A percentile compares a stretch with the other conserved stretches of the same genome.
phyloP scores from a whole-genome alignment of 2,329 filamentous ascomycete species.

The Trichoderma sp. region DNA sequence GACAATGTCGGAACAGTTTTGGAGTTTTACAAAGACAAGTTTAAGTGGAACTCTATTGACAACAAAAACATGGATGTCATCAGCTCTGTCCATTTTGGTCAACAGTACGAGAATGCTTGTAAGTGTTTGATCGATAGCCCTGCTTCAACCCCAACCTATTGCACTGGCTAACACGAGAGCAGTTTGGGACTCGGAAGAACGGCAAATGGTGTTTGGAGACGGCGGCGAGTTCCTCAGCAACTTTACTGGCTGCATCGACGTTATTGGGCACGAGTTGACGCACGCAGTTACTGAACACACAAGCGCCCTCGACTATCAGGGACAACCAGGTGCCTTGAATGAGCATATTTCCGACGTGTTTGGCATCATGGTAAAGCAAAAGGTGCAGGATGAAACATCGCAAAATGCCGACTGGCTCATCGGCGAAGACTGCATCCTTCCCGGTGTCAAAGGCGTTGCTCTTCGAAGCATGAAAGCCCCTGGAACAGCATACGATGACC shows the following conservation, averaged over 20 bases:
- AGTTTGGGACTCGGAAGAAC: conserved; percentile 49
- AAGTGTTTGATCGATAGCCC: conserved; percentile 23
- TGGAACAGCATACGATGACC: conserved; percentile 52
- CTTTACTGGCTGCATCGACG: conserved; percentile 52
- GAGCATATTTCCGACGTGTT: conserved; percentile 57
- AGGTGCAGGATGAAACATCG: conserved; percentile 43
- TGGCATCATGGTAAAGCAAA: conserved; percentile 57
- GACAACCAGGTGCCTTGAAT: conserved; percentile 54
- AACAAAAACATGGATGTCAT: conserved; percentile 48
- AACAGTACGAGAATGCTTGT: conserved; percentile 52
- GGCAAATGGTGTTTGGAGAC: conserved; percentile 57
- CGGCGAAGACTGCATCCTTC: conserved; percentile 51
- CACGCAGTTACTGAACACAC: conserved; percentile 54
- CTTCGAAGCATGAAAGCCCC: conserved; percentile 54
- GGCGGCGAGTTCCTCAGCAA: conserved; percentile 50
- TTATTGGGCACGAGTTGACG: conserved; percentile 57
- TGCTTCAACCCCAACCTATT: not conserved
- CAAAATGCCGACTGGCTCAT: conserved; percentile 53
- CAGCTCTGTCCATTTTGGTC: conserved; percentile 52
- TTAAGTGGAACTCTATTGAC: conserved; percentile 52
- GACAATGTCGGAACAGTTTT: conserved; percentile 50
- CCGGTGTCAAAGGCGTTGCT: conserved; percentile 49
- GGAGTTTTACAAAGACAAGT: conserved; percentile 48
- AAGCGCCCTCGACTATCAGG: conserved; percentile 48
- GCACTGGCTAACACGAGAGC: not conserved